Evolutionary conservation across 1,284 basidiomycete species (phyloP).

Genomic region (Malassezia vespertilionis): DNA sequence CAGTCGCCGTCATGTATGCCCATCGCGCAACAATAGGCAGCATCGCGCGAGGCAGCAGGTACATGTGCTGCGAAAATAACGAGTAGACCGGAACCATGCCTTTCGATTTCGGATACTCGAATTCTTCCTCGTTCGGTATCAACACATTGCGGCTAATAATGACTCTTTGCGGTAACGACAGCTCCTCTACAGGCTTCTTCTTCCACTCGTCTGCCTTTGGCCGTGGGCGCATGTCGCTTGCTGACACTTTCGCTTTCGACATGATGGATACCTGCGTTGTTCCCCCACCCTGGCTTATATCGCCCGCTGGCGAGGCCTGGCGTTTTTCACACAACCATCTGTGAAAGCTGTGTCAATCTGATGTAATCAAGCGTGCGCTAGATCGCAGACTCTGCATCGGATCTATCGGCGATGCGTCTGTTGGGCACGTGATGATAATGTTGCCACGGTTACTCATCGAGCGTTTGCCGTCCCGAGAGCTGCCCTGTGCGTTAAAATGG

Average conservation of each 20-base stretch:
- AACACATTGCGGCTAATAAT: neutral
- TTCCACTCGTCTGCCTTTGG: slow-evolving; percentile 4
- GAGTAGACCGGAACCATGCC: slow-evolving; percentile 23
- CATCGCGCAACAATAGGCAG: slow-evolving; percentile 27
- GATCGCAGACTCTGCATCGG: neutral
- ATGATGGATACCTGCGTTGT: no score
- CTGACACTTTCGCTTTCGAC: no score
- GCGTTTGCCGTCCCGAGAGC: no score
- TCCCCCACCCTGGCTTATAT: no score
- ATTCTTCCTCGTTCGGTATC: neutral
- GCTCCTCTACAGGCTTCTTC: neutral
- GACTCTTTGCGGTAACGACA: neutral
- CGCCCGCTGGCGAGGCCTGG: no score
- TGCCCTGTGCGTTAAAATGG: no score
- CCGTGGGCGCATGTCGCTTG: neutral
- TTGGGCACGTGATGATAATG: no score
- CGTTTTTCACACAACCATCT: neutral
- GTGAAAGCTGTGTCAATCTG: neutral
- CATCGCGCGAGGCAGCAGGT: slow-evolving; percentile 22
- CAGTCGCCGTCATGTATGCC: slow-evolving; percentile 21
- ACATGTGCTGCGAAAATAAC: slow-evolving; percentile 24
- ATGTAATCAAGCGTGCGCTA: neutral
- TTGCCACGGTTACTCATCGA: no score
- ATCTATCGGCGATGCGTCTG: neutral
- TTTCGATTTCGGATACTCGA: neutral